Evolutionary conservation across 2,329 filamentous ascomycete species (phyloP).

Genomic region (Aspergillus jensenii): DNA sequence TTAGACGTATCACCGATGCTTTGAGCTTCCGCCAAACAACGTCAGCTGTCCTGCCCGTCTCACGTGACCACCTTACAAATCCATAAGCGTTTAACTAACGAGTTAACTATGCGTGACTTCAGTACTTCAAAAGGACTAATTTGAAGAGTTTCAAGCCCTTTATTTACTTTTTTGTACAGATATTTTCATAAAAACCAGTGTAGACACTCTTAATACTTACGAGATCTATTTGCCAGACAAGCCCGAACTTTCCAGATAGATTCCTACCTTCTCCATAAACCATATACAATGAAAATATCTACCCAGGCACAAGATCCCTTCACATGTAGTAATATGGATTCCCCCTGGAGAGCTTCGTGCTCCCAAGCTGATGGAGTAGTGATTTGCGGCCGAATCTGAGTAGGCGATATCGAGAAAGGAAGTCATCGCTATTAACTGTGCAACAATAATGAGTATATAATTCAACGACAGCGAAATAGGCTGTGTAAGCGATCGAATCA

Average conservation of each 20-base stretch:
- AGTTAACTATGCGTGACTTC: not conserved
- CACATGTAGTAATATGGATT: slow-evolving; percentile 19
- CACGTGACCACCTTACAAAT: slow-evolving; percentile 31
- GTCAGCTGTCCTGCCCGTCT: slow-evolving; percentile 30
- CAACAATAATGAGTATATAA: slow-evolving; percentile 8
- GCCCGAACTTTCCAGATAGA: not conserved
- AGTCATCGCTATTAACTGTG: slow-evolving; percentile 77
- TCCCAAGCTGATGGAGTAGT: slow-evolving; percentile 31
- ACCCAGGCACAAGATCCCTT: not conserved
- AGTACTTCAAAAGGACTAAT: not conserved
- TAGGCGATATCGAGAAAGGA: slow-evolving; percentile 71
- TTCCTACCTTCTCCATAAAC: not conserved
- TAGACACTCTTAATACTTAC: no score
- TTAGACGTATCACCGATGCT: slow-evolving; percentile 13
- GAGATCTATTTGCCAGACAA: no score
- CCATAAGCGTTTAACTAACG: not conserved
- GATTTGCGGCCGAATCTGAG: slow-evolving; percentile 58
- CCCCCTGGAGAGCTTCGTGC: not conserved
- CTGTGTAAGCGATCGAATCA: not conserved
- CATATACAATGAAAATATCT: not conserved
- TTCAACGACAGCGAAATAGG: not conserved
- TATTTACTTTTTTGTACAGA: not conserved
- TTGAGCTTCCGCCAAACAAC: slow-evolving; percentile 37
- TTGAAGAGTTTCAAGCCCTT: not conserved
- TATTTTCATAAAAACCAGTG: not conserved